Percentiles rank a stretch among this genome's conserved stretches.
Conservation (phyloP, 192 early-diverging fungal species). For the Podila horticola region DNA sequence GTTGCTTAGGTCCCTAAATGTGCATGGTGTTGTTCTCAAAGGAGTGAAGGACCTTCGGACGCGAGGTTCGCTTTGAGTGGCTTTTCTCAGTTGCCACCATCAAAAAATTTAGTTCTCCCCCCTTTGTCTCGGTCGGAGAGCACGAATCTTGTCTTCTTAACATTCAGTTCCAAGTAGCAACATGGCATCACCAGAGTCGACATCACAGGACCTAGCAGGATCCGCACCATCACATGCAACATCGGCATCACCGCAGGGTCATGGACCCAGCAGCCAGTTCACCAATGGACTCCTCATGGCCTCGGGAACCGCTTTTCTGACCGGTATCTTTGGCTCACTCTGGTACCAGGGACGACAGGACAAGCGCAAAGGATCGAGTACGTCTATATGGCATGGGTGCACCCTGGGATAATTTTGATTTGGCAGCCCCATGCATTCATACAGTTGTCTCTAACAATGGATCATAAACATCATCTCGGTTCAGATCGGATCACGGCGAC, state of each 20-base stretch:
- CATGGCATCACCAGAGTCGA: not conserved
- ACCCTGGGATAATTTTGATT: not conserved
- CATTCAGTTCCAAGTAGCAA: no score
- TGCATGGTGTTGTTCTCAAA: no score
- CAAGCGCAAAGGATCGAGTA: conserved; percentile 34
- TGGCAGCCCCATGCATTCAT: not conserved
- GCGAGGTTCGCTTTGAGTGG: no score
- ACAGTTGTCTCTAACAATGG: not conserved
- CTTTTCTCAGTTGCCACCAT: no score
- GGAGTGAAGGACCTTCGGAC: no score
- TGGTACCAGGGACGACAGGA: conserved; percentile 45
- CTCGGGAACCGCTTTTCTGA: conserved; percentile 39
- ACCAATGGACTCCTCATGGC: conserved; percentile 45
- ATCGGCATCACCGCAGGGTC: not conserved
- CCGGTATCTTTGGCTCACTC: conserved; percentile 49
- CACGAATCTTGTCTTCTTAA: no score
- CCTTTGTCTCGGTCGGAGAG: no score
- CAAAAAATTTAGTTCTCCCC: no score
- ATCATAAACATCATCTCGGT: not conserved
- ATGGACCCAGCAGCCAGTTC: conserved; percentile 29
- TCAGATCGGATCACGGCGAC: conserved; percentile 1
- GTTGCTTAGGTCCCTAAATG: no score
- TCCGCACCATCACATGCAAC: not conserved
- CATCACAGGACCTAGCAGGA: not conserved
- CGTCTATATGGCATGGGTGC: not conserved